Conservation (phyloP, 2,329 filamentous ascomycete species). For the Microthyrium microscopicum region DNA sequence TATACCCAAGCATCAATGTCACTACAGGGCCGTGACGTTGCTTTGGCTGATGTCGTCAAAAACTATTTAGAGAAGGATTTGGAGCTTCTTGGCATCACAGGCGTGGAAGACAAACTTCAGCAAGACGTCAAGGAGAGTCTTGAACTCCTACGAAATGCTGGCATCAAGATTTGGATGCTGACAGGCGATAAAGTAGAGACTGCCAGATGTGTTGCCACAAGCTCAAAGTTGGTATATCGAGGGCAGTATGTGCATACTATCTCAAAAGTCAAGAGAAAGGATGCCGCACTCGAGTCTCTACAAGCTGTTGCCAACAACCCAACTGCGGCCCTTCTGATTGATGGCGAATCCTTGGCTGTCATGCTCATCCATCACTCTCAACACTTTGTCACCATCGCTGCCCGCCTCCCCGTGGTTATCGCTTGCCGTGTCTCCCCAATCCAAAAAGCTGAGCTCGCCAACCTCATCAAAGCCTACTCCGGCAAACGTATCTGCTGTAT, state of each 20-base stretch:
- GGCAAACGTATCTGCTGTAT: slow-evolving; percentile 96
- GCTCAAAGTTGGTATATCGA: slow-evolving; percentile 79
- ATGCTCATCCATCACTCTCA: slow-evolving; percentile 69
- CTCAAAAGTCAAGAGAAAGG: slow-evolving; percentile 65
- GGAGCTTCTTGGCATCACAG: slow-evolving; percentile 90
- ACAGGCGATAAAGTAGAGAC: slow-evolving; percentile 98
- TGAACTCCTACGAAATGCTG: slow-evolving; percentile 86
- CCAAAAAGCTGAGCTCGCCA: slow-evolving; percentile 88
- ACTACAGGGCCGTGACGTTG: slow-evolving; percentile 61
- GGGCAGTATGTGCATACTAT: slow-evolving; percentile 96
- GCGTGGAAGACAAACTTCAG: slow-evolving; percentile 93
- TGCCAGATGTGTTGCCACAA: slow-evolving; percentile 87
- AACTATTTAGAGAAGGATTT: slow-evolving; percentile 74
- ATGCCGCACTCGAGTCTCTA: slow-evolving; percentile 72
- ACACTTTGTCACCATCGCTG: slow-evolving; percentile 77
- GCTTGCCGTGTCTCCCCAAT: slow-evolving; percentile 94
- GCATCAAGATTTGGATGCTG: slow-evolving; percentile 99
- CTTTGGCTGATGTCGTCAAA: slow-evolving; percentile 64
- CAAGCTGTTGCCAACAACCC: slow-evolving; percentile 74
- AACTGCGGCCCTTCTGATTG: slow-evolving; percentile 80
- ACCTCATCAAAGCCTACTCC: slow-evolving; percentile 76
- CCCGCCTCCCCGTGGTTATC: slow-evolving; percentile 77
- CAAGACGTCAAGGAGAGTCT: slow-evolving; percentile 89
- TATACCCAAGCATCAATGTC: slow-evolving; percentile 69
- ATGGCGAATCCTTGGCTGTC: slow-evolving; percentile 75